Conservation (phyloP, 306 rosid genomes). For the Dalbergia oliveri region DNA sequence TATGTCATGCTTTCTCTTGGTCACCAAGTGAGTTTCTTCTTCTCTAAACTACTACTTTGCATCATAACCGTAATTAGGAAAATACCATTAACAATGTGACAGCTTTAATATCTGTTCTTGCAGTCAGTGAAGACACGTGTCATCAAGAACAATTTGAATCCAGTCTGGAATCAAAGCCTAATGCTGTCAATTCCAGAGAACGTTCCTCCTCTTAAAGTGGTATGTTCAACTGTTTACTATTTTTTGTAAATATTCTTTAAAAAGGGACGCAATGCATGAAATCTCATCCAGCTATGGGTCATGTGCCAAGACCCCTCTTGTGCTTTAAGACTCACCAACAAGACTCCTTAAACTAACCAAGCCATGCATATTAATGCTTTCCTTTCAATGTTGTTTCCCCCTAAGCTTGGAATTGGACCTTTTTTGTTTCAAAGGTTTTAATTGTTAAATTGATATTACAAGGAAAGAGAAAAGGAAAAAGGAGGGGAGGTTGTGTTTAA, state of each 20-base stretch:
- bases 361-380: not conserved
- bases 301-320: not conserved
- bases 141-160: slow-evolving; percentile 87
- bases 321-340: not conserved
- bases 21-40: slow-evolving; percentile 81
- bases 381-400: not conserved
- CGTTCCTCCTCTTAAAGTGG: slow-evolving; percentile 90
- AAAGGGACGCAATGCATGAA: not conserved
- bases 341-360: too few relatives aligned
- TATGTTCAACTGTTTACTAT: slow-evolving; percentile 47
- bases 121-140: slow-evolving; percentile 95
- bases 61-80: slow-evolving; percentile 13
- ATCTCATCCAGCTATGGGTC: not conserved
- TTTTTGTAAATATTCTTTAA: slow-evolving; percentile 15
- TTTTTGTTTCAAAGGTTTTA: too few relatives aligned
- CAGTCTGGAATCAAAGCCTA: slow-evolving; percentile 94
- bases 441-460: too few relatives aligned
- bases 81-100: slow-evolving; percentile 12
- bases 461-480: too few relatives aligned
- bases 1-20: slow-evolving; percentile 91
- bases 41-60: slow-evolving; percentile 14
- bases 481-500: too few relatives aligned
- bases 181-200: slow-evolving; percentile 91
- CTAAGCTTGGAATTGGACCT: not conserved
- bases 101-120: slow-evolving; percentile 38